These are phyloP conservation scores for Parachlorella kessleri DNA, from an alignment of 139 green algal genomes.

Conservation along the genomic window DNA sequence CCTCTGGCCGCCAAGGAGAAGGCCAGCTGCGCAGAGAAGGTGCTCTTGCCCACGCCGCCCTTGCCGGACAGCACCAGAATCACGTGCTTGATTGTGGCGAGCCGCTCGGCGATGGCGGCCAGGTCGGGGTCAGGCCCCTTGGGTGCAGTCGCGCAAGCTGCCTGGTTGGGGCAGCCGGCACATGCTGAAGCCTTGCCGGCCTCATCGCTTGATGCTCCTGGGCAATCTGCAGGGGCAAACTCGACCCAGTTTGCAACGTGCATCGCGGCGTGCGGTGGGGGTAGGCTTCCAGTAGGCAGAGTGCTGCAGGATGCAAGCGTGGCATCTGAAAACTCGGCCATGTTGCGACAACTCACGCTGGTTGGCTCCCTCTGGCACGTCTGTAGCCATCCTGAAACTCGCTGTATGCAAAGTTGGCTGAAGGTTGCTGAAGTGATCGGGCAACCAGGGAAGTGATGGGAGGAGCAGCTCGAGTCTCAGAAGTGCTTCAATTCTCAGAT, in stretches of 20 bases:
- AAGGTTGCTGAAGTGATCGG: no score
- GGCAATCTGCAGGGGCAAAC: constrained; percentile 75
- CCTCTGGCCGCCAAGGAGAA: constrained; percentile 79
- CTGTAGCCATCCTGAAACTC: no score
- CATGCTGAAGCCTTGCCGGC: constrained; percentile 87
- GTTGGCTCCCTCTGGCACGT: constrained; percentile 2
- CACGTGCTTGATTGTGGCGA: constrained; percentile 84
- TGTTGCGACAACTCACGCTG: neutral
- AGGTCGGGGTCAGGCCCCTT: constrained; percentile 92
- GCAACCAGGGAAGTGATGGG: no score
- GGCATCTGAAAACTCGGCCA: no score
- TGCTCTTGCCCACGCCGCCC: constrained; percentile 97
- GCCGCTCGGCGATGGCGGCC: constrained; percentile 70
- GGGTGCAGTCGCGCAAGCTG: constrained; percentile 82
- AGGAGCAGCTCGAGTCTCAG: no score
- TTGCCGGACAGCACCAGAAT: constrained; percentile 98
- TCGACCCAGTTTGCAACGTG: no score
- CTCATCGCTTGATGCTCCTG: constrained; percentile 71
- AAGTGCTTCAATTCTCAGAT: no score
- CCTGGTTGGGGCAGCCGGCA: constrained; percentile 94
- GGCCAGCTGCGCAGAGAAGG: constrained; percentile 92
- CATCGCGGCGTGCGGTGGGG: no score
- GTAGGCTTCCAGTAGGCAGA: no score
- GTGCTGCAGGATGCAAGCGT: no score
- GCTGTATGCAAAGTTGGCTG: no score